Evolutionary conservation across 2,329 filamentous ascomycete species (phyloP), one percentile per base, ranked within the genome.

Genomic region (Claviceps sp.): DNA sequence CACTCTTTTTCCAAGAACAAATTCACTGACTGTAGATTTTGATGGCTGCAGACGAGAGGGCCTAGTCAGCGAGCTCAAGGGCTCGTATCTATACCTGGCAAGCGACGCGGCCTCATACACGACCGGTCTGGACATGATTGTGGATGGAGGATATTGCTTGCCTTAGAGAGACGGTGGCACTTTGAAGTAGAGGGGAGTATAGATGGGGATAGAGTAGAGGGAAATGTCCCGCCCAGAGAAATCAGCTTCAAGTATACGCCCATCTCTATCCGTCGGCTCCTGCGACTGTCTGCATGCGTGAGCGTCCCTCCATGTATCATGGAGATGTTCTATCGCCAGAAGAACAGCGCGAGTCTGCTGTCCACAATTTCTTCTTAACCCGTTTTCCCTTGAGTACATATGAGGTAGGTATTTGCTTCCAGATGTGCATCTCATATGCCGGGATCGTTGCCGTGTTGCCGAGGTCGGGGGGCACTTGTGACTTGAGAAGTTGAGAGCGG

Each of bases 91-190:
- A 47, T 93, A 89, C 68, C 73, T 94, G 52, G 85, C 86, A 17
- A 87, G 83, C 14, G 87, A 94, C 67, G 87, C 87, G 4, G 80
- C 84, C n/a, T 86, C 81, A 51, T 94, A 89, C 69, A 89, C 84
- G 17, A 94, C 87, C 8, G 88, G 81, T 0, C 73, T 78, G 10
- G 84, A 89, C 65, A 73, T 93, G 54, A 70, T 87, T 56, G 78
- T 90, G 47, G 87, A 93, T 64, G 87, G 87, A 54, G 85, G 85
- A 51, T 89, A 89, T 67, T 75, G 71, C 61, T 65, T 73, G 48
- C 73, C 74, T 48, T 81, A 34, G 10, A 11, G 66, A 63, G 56
- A 14, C 2, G 6, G 26, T 1, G 22, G 8, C 38, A 7, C 14
- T 17, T 30, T 17, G 30, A 34, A 11, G 10, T 34, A 34, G 30